A percentile compares a stretch with the other conserved stretches of the same genome.
Evolutionary conservation across 208 protist species (phyloP).

Genomic region (Trypanosomatidae sp.): DNA sequence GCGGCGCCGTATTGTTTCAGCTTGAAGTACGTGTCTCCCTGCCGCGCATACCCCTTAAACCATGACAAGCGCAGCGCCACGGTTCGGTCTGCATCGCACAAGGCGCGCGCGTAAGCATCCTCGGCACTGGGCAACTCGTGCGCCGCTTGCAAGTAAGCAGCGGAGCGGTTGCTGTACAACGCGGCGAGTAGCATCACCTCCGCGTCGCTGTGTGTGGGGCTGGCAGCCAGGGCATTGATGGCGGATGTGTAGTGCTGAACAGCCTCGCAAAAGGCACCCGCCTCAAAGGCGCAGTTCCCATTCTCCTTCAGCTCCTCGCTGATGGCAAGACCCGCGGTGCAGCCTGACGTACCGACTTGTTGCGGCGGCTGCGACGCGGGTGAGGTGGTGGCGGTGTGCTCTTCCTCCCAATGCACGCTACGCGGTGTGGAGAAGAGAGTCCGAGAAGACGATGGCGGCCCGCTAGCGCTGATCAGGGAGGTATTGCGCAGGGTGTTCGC

Average conservation of each 20-base stretch:
- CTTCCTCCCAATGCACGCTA: conserved; percentile 12
- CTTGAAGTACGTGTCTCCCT: conserved; percentile 89
- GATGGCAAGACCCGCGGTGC: conserved; percentile 5
- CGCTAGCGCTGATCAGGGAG: conserved; percentile 1
- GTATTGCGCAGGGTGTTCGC: not conserved
- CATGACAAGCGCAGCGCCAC: conserved; percentile 89
- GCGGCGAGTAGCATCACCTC: conserved; percentile 58
- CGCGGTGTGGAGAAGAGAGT: not conserved
- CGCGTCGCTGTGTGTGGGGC: not conserved
- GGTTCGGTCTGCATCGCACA: conserved; percentile 88
- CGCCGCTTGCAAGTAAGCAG: conserved; percentile 76
- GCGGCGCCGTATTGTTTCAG: conserved; percentile 86
- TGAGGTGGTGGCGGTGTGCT: not conserved
- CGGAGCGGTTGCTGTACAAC: conserved; percentile 94
- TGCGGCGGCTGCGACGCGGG: conserved; percentile 5
- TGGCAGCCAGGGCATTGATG: conserved; percentile 48
- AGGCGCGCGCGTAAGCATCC: conserved; percentile 66
- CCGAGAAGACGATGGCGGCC: conserved; percentile 5
- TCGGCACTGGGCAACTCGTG: conserved; percentile 46
- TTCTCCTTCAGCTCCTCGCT: conserved; percentile 69
- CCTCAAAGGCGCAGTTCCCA: conserved; percentile 93
- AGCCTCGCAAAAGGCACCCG: conserved; percentile 73
- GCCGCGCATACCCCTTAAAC: conserved; percentile 93
- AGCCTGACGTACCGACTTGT: not conserved
- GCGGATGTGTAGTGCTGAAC: conserved; percentile 81